These are phyloP conservation scores for Colletotrichum trifolii DNA, from an alignment of 2,329 filamentous ascomycete species.

Conservation along the genomic window DNA sequence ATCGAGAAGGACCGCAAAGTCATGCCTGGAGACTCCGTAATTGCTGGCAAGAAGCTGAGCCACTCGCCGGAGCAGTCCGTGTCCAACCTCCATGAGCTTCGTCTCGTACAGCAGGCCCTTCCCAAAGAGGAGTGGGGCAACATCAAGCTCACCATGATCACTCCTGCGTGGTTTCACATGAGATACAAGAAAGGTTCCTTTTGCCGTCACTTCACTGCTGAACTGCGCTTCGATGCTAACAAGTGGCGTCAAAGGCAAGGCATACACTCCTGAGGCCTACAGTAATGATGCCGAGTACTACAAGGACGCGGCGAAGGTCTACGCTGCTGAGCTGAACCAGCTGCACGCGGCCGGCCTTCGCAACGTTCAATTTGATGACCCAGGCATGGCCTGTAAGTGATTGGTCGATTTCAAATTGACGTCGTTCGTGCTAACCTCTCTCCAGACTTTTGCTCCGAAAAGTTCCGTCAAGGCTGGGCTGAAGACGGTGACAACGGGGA, in stretches of 20 bases:
- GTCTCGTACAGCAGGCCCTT: conserved; percentile 57
- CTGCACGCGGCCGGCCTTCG: conserved; percentile 71
- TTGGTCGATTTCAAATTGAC: neutral
- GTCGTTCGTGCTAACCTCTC: conserved; percentile 5
- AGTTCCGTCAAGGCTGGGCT: conserved; percentile 77
- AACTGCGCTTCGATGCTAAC: no score
- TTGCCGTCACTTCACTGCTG: no score
- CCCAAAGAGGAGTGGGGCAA: conserved; percentile 60
- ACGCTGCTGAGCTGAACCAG: conserved; percentile 70
- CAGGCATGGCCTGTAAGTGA: conserved; percentile 72
- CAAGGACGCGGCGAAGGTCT: conserved; percentile 72
- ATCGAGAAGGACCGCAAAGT: conserved; percentile 64
- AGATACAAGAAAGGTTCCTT: conserved; percentile 39
- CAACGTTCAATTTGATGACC: conserved; percentile 77
- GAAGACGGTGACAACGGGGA: conserved; percentile 72
- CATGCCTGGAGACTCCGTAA: conserved; percentile 67
- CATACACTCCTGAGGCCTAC: conserved; percentile 42
- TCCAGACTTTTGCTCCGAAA: conserved; percentile 78
- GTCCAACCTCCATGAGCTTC: conserved; percentile 63
- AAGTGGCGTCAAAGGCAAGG: conserved; percentile 21
- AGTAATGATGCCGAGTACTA: conserved; percentile 64
- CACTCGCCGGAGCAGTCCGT: conserved; percentile 54
- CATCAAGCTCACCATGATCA: conserved; percentile 67
- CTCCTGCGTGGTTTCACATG: conserved; percentile 59
- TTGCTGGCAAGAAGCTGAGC: conserved; percentile 59